Percentiles rank a stretch among this genome's conserved stretches.
phyloP scores from a whole-genome alignment of 768 basidiomycete species.

The Russula olivacea region DNA sequence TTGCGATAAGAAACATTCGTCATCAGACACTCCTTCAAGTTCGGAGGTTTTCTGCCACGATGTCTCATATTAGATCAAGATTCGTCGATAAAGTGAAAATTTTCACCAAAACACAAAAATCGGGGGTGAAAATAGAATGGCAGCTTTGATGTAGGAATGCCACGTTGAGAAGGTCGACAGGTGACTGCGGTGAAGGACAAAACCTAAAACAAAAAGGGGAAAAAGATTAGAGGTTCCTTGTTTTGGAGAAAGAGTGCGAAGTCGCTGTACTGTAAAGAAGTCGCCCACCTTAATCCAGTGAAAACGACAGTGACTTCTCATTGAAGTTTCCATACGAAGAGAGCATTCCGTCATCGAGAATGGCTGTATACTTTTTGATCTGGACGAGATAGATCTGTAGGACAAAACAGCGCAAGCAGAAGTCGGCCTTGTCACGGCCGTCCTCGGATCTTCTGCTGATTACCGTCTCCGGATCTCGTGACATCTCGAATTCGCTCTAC shows the following conservation, averaged over 20 bases:
- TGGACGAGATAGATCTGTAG: not conserved
- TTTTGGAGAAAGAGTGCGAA: not conserved
- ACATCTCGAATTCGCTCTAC: not conserved
- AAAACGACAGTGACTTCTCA: not conserved
- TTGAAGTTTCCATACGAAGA: not conserved
- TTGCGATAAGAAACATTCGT: not conserved
- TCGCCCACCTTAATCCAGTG: not conserved
- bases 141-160: not conserved
- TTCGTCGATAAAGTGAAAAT: not conserved
- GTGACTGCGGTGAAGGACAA: not conserved
- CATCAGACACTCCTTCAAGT: not conserved
- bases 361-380: not conserved
- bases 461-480: not conserved
- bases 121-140: not conserved
- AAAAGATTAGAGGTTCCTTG: not conserved
- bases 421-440: not conserved
- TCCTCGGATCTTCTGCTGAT: not conserved
- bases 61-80: not conserved
- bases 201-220: not conserved
- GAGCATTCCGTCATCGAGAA: not conserved
- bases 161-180: not conserved
- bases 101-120: not conserved
- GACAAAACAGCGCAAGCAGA: not conserved
- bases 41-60: not conserved
- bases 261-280: too few relatives aligned